phyloP scores from a whole-genome alignment of 2,329 filamentous ascomycete genomes.

The Hypoxylon sp. region DNA sequence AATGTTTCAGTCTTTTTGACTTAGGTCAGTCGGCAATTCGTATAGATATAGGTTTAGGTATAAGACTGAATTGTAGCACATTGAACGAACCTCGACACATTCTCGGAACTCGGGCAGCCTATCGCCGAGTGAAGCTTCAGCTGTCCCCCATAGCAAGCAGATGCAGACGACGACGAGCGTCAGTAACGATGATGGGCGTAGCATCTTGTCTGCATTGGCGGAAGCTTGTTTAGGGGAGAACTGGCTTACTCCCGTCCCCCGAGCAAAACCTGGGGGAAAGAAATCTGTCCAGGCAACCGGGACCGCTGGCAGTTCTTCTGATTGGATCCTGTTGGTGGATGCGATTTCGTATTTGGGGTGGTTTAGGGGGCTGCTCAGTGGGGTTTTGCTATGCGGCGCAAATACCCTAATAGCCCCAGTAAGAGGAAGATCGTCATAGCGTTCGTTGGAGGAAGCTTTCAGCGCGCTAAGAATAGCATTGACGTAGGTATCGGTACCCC shows the following conservation, averaged over 20 bases:
- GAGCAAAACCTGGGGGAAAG: slow-evolving; percentile 11
- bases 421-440: slow-evolving; percentile 38
- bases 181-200: slow-evolving; percentile 42
- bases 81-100: slow-evolving; percentile 80
- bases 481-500: slow-evolving; percentile 39
- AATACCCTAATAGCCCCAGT: slow-evolving; percentile 13
- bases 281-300: slow-evolving; percentile 26
- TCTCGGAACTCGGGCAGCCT: slow-evolving; percentile 87
- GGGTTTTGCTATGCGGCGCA: slow-evolving; percentile 17
- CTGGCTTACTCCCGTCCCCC: slow-evolving; percentile 15
- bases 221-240: slow-evolving; percentile 21
- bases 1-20: slow-evolving; percentile 15
- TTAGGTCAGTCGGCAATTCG: slow-evolving; percentile 5
- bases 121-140: slow-evolving; percentile 84
- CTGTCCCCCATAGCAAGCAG: slow-evolving; percentile 59
- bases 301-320: slow-evolving; percentile 16
- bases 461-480: slow-evolving; percentile 33
- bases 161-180: slow-evolving; percentile 58
- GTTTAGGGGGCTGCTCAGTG: slow-evolving; percentile 25
- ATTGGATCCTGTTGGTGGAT: slow-evolving; percentile 24
- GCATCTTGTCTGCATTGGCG: slow-evolving; percentile 48
- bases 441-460: slow-evolving; percentile 7
- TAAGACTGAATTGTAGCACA: slow-evolving; percentile 1
- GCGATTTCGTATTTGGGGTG: slow-evolving; percentile 16
- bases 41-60: background rate